phyloP scores from a whole-genome alignment of 129 eudicot species.

The Logfia minima region DNA sequence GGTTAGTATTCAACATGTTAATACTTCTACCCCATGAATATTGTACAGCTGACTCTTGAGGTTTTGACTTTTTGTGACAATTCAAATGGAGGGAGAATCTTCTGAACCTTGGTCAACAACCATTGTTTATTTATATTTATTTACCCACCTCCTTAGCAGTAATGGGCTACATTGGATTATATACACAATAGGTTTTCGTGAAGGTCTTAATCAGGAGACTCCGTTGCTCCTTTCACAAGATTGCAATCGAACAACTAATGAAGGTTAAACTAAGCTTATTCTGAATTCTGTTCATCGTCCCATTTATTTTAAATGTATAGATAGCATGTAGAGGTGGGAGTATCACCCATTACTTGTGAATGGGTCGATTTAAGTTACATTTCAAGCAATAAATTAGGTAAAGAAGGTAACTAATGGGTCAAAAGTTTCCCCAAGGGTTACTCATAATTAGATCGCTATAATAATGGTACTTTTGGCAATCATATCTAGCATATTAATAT shows the following conservation, averaged over 20 bases:
- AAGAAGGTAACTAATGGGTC: too few species aligned
- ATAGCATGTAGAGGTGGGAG: background rate
- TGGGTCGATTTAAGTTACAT: too few species aligned
- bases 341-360: background rate
- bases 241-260: background rate
- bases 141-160: background rate
- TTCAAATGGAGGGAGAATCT: background rate
- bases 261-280: background rate
- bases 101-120: background rate
- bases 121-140: background rate
- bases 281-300: background rate
- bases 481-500: too few species aligned
- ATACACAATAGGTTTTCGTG: background rate
- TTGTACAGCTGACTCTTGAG: background rate
- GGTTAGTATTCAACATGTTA: background rate
- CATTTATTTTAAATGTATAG: background rate
- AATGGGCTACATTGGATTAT: background rate
- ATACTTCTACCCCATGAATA: background rate
- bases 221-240: background rate
- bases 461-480: too few species aligned
- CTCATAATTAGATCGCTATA: too few species aligned
- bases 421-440: too few species aligned
- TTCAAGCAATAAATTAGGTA: too few species aligned
- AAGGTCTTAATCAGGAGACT: background rate
- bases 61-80: background rate